A percentile compares a stretch with the other conserved stretches of the same genome.
These are phyloP conservation scores for Bondarzewia mesenterica DNA, from an alignment of 1,284 basidiomycete genomes.

Conservation along the genomic window DNA sequence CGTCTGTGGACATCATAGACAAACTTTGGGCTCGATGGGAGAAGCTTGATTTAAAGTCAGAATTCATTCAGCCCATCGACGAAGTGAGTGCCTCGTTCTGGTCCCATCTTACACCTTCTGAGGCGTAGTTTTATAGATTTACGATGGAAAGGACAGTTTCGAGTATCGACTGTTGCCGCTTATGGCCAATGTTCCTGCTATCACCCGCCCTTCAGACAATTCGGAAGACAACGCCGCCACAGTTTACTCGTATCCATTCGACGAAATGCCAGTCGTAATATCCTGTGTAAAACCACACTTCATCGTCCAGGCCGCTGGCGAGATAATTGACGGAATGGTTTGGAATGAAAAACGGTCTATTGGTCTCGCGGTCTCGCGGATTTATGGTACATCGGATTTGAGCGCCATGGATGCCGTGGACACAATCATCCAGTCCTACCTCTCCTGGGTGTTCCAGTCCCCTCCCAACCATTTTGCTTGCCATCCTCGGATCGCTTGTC, in stretches of 20 bases:
- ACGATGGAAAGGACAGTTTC: background rate
- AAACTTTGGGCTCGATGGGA: background rate
- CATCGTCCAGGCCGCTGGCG: background rate
- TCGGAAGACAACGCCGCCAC: too few relatives aligned
- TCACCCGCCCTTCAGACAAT: too few relatives aligned
- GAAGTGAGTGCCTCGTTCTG: background rate
- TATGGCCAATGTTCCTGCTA: background rate
- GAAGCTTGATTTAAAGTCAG: background rate
- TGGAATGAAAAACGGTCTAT: too few relatives aligned
- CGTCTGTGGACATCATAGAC: background rate
- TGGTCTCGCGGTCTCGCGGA: too few relatives aligned
- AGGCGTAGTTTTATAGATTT: too few relatives aligned
- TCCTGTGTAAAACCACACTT: background rate
- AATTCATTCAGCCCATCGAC: background rate
- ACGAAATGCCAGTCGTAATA: background rate
- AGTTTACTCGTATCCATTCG: background rate
- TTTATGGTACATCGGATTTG: too few relatives aligned
- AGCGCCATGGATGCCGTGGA: too few relatives aligned
- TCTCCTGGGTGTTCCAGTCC: too few relatives aligned
- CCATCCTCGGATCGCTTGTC: too few relatives aligned
- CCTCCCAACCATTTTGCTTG: too few relatives aligned
- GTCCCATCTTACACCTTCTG: background rate
- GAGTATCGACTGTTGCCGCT: background rate
- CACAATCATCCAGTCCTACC: too few relatives aligned
- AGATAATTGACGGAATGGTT: background rate